phyloP scores from a whole-genome alignment of 139 green algal genomes.

The Chlorella sp. region DNA sequence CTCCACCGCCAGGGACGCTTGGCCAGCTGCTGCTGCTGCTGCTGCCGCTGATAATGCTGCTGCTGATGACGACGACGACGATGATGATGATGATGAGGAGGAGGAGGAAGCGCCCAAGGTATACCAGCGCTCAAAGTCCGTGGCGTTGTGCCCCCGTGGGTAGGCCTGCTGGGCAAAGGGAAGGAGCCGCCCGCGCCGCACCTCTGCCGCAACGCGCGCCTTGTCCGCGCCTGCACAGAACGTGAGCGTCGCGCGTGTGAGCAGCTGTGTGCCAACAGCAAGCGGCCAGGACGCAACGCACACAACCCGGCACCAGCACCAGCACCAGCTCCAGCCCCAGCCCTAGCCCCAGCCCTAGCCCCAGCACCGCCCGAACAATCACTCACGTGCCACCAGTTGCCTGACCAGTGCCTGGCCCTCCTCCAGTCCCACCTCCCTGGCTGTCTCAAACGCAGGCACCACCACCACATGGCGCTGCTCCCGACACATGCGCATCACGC shows the following conservation, averaged over 20 bases:
- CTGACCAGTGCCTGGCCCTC: constrained; percentile 12
- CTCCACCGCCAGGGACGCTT: neutral
- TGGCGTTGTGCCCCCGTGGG: constrained; percentile 16
- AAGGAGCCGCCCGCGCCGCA: neutral
- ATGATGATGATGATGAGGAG: neutral
- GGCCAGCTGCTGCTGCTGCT: neutral
- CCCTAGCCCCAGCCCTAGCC: neutral
- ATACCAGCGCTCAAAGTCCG: constrained; percentile 17
- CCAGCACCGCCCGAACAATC: neutral
- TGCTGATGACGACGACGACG: neutral
- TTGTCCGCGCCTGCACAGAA: constrained; percentile 14
- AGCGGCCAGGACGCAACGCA: neutral
- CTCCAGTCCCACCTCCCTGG: constrained; percentile 8
- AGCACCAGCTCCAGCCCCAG: neutral
- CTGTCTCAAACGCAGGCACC: constrained; percentile 47
- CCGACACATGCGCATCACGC: neutral
- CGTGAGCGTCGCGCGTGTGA: neutral
- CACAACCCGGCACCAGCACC: neutral
- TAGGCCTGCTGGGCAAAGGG: constrained; percentile 21
- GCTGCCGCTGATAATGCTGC: neutral
- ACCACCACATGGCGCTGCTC: constrained; percentile 28
- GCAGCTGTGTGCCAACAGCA: neutral
- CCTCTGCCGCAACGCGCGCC: neutral
- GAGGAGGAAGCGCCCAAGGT: neutral
- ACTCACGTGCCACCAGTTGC: constrained; percentile 2